These are phyloP conservation scores for Naumovozyma baii DNA, from an alignment of 805 yeast genomes.

Conservation along the genomic window DNA sequence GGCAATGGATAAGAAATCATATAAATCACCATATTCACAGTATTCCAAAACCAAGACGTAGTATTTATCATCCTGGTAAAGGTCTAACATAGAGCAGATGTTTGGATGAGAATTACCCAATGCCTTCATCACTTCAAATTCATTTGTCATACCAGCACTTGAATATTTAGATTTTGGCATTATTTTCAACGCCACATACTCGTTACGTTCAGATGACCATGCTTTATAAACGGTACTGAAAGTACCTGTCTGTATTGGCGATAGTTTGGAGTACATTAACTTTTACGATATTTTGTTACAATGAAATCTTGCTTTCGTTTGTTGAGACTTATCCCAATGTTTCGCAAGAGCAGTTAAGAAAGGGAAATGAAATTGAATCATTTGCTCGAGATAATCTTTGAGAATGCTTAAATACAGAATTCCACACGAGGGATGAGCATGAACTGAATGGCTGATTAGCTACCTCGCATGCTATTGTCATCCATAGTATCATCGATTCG, in stretches of 20 bases:
- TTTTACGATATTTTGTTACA: too few relatives aligned
- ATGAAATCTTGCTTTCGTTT: too few relatives aligned
- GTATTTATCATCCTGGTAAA: slow-evolving; percentile 44
- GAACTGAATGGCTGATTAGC: too few relatives aligned
- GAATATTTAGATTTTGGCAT: slow-evolving; percentile 16
- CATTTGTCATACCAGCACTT: slow-evolving; percentile 13
- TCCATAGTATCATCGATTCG: too few relatives aligned
- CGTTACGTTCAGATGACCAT: slow-evolving; percentile 12
- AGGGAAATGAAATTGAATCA: too few relatives aligned
- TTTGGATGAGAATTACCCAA: slow-evolving; percentile 38
- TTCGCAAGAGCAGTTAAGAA: too few relatives aligned
- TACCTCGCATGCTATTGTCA: too few relatives aligned
- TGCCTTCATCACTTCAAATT: slow-evolving; percentile 30
- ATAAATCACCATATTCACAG: slow-evolving; percentile 57
- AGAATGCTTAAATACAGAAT: too few relatives aligned
- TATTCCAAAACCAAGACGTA: slow-evolving; percentile 55
- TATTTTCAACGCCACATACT: slow-evolving; percentile 25
- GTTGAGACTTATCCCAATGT: too few relatives aligned
- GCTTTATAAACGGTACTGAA: slow-evolving; percentile 28
- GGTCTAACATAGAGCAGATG: slow-evolving; percentile 49
- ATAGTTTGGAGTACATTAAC: slow-evolving; percentile 14
- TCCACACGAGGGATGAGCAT: too few relatives aligned
- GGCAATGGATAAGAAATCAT: slow-evolving; percentile 37
- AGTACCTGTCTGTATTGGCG: slow-evolving; percentile 25
- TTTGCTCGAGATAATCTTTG: too few relatives aligned